Base-by-base conservation (phyloP, 2,329 filamentous ascomycete genomes). In the Bipolaris oryzae region DNA sequence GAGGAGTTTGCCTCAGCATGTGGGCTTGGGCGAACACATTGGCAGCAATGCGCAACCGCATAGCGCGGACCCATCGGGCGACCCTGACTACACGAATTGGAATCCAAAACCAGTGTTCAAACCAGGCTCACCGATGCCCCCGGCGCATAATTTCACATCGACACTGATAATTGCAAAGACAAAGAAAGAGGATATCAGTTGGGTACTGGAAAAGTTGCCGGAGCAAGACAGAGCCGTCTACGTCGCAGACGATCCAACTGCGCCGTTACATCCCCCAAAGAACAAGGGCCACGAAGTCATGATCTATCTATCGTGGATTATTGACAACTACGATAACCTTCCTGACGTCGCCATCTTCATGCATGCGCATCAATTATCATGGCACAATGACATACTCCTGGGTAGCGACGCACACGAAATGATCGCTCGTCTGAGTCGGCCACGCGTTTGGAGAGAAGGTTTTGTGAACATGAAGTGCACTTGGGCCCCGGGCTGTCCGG, bases 261-360 rank as follows among this genome's bases (percentile, higher is more conserved):
- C 81, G 3, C 68, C 72, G 13, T 75, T 81, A 20, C 81, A 82
- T 56, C 80, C 83, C 1, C 82, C 82, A 0, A 78, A 80, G 53
- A 84, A 85, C 66, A 86, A 86, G 70, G 86, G 86, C 33, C 83
- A 86, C 64, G 86, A 89, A 73, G 85, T 84, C 33, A 83, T 85
- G 75, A 81, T 85, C 7, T 88, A 88, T 68, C 78, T 87, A 35
- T 83, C 80, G 37, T 87, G 85, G 72, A 81, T 88, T 64, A 81
- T 86, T 64, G 84, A 87, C 68, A 80, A 84, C 70, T 88, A 89
- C 74, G 79, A 87, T 59, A 66, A 77, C 3, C 79, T 89, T 3
- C 81, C 84, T 2, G 84, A 86, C 51, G 79, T 87, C 58, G 78
- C 79, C 31, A 81, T 88, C 61, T 87, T 89, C 74, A 82, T 86